Conservation (phyloP, 257 asterid species). For the Plantago elongata region DNA sequence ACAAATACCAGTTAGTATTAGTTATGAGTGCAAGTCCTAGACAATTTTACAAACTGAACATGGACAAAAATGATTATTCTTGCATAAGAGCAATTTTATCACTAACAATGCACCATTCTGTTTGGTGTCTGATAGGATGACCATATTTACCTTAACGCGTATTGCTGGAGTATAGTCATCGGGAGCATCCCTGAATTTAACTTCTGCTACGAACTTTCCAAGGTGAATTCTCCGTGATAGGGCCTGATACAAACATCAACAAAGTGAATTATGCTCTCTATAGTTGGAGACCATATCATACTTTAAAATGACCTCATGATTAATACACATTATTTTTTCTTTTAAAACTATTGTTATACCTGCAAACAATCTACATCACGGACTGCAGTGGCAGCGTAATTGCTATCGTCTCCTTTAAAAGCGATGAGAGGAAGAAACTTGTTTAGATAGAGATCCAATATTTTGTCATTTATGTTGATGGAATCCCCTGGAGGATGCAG, state of each 20-base stretch:
- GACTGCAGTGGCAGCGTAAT: conserved; percentile 48
- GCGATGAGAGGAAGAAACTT: conserved; percentile 56
- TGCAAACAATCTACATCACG: conserved; percentile 68
- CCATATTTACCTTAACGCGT: conserved; percentile 51
- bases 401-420: conserved; percentile 41
- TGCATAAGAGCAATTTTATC: too few relatives aligned
- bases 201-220: conserved; percentile 91
- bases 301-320: background rate
- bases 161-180: conserved; percentile 60
- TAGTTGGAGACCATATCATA: background rate
- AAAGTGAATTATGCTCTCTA: background rate
- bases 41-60: too few relatives aligned
- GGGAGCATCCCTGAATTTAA: conserved; percentile 62
- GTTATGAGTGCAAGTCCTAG: too few relatives aligned
- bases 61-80: too few relatives aligned
- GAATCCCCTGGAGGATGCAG: conserved; percentile 64
- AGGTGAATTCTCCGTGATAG: conserved; percentile 81
- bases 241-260: conserved; percentile 34
- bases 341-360: conserved; percentile 31
- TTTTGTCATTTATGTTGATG: conserved; percentile 56
- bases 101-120: too few relatives aligned
- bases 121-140: background rate
- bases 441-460: conserved; percentile 49
- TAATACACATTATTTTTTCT: background rate
- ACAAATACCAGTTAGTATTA: background rate